Conservation (phyloP, 2,329 filamentous ascomycete genomes). For the Lachnellula subtilissima region DNA sequence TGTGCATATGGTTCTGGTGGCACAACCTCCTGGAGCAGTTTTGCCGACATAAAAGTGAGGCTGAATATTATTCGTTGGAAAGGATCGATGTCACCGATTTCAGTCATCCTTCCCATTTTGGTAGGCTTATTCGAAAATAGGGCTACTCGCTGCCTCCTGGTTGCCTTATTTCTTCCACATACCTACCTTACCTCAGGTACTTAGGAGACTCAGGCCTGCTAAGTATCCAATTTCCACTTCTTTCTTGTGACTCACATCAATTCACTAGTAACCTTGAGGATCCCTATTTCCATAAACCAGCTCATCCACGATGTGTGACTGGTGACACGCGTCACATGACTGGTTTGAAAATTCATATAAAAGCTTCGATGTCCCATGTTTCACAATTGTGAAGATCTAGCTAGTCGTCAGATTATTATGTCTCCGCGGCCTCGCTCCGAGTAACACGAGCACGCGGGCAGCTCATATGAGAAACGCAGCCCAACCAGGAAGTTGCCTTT, state of each 20-base stretch:
- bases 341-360: background rate
- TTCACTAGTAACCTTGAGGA: background rate
- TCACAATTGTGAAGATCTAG: background rate
- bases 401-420: background rate
- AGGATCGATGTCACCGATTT: background rate
- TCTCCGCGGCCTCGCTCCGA: background rate
- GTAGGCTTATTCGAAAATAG: slow-evolving; percentile 8
- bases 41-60: background rate
- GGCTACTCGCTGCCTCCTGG: slow-evolving; percentile 19
- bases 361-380: background rate
- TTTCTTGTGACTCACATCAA: slow-evolving; percentile 20
- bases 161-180: slow-evolving; percentile 14
- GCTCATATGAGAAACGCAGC: background rate
- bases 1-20: background rate
- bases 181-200: background rate
- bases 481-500: background rate
- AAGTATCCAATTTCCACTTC: slow-evolving; percentile 7
- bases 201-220: slow-evolving; percentile 13
- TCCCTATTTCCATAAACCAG: background rate
- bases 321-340: background rate
- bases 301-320: background rate
- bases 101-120: background rate
- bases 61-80: background rate
- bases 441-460: background rate
- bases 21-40: too few relatives aligned